Conservation (phyloP, 768 basidiomycete genomes). For the Boletus edulis region DNA sequence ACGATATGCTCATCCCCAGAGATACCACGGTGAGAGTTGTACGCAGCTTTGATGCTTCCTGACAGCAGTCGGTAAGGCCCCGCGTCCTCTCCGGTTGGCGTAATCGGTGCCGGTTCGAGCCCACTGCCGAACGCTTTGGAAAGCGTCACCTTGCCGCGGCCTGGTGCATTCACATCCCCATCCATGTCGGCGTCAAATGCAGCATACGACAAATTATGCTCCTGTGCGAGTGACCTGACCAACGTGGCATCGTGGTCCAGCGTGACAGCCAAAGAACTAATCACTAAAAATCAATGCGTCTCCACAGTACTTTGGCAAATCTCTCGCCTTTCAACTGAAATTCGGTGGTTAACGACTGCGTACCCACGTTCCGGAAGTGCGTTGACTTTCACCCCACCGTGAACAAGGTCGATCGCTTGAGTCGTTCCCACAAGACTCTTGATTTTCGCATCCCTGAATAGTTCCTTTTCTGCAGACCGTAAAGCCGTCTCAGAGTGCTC, state of each 20-base stretch:
- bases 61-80: conserved; percentile 49
- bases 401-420: conserved; percentile 71
- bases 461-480: conserved; percentile 45
- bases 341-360: conserved; percentile 71
- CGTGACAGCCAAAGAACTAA: conserved; percentile 40
- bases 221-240: conserved; percentile 42
- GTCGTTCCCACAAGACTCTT: conserved; percentile 63
- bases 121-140: conserved; percentile 44
- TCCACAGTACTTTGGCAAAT: neutral
- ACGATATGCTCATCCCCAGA: conserved; percentile 36
- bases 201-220: conserved; percentile 56
- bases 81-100: conserved; percentile 37
- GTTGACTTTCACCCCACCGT: conserved; percentile 72
- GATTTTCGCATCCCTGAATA: conserved; percentile 38
- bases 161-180: conserved; percentile 26
- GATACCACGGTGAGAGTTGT: conserved; percentile 44
- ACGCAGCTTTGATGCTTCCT: conserved; percentile 64
- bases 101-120: conserved; percentile 67
- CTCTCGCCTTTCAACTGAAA: conserved; percentile 55
- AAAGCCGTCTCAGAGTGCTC: conserved; percentile 50
- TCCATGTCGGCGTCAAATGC: conserved; percentile 51
- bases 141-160: conserved; percentile 48
- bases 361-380: conserved; percentile 74
- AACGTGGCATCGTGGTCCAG: conserved; percentile 43
- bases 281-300: neutral